Evolutionary conservation across 345 rosid genomes (phyloP), one percentile per base, ranked within the genome.

Genomic region (Acer yangbiense): DNA sequence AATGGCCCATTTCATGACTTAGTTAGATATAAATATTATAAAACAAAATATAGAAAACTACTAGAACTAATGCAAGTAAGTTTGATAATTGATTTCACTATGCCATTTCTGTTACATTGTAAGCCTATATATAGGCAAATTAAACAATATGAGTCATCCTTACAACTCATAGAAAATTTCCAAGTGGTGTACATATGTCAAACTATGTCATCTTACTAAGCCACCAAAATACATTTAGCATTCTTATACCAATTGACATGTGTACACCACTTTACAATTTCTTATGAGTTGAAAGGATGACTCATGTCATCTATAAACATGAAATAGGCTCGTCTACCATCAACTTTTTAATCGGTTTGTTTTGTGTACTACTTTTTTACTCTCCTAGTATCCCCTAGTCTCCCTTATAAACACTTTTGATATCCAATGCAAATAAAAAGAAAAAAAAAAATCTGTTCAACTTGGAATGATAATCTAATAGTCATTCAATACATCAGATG

Each of bases 1-100:
- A 78, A 74, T 16, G 23, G 35, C n/a, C 58, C 71, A 83, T 75
- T 86, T 73, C 66, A 73, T 81, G 84, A 76, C 78, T 81, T 77
- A 66, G 80, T 83, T 78, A 76, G 79, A 82, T 68, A 70, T 25
- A 76, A 78, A 85, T 77, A 73, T 23, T 65, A 29, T 39, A 64
- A 29, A n/a, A 25, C 6, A 14, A 35, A 20, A 17, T 16, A 60
- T 60, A 60, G 64, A 1, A 20, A 60, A 57, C 62, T 57, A 7
- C 23, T n/a, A 7, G 18, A 17, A n/a, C 64, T 17, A 54, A 23
- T 8, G 11, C 55, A 57, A 57, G 62, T 57, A 18, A n/a, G 39
- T 35, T 35, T 35, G 0, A 57, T 7, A 57, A 57, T 8, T 43
- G n/a, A 17, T 57, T 57, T n/a, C 62, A 57, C 20, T n/a, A 57